Base-by-base conservation (phyloP, 2,329 filamentous ascomycete species). In the Fonsecaea multimorphosa region DNA sequence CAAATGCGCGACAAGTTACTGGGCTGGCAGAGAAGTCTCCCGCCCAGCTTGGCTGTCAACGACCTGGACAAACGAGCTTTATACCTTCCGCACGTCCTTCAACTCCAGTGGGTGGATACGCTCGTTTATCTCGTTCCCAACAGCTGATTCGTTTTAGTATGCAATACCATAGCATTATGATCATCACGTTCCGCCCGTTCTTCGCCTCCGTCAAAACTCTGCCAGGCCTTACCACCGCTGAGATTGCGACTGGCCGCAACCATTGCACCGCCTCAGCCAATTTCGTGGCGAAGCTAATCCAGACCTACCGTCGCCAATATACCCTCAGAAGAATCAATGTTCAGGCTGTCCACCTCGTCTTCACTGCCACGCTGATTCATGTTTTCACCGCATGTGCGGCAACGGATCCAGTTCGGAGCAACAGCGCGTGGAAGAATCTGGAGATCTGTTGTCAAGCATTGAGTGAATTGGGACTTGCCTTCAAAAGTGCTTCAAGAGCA, bases 281-380 rank as follows among this genome's bases (percentile, higher is more conserved):
- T 38, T 58, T 55, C 29, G 16, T 68, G 29, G 66, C 66, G 19
- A 65, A 27, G 51, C 51, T 71, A 16, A 51, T 71, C 19, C 63
- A 68, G 31, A 62, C 58, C 2, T 66, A 66, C 36, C 68, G 68
- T n/a, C 61, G 64, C 16, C 56, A 62, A 14, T 69, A 66, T 24
- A 58, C 57, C 9, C 60, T 70, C 19, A 51, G 68, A 40, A 63
- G 64, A 16, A 66, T 70, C 52, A 71, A 71, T 46, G 64, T 70
- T 19, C 70, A 71, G 40, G 63, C 64, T 4, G 70, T 71, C 19
- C 70, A 71, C 57, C 62, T 69, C 24, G 68, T 70, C 22, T 71
- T 71, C 32, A 70, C 70, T 5, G 68, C 64, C 8, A 67, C 67
- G 29, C 36, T 71, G 27, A 65, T 71, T 22, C 70, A 70, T 27